Percentiles rank a stretch among this genome's conserved stretches.
Conservation (phyloP, 305 asterid species). For the Petunia hybrid region DNA sequence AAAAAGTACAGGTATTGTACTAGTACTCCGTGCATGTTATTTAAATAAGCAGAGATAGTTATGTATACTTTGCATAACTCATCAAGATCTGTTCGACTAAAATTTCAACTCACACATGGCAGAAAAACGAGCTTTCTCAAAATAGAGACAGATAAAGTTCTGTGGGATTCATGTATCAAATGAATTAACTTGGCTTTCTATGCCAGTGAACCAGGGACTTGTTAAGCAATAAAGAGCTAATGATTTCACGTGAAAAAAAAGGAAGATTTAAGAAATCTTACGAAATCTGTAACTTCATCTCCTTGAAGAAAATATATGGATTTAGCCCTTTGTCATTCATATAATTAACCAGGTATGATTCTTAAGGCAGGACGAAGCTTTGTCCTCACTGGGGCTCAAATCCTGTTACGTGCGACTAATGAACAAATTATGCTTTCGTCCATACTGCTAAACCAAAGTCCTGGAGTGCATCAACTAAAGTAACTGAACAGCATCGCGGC, state of each 20-base stretch:
- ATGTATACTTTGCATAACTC: no score
- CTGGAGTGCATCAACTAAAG: no score
- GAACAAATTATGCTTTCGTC: background rate
- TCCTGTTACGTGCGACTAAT: background rate
- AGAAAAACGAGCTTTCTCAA: no score
- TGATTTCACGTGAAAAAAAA: constrained; percentile 23
- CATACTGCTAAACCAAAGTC: background rate
- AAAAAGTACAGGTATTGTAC: no score
- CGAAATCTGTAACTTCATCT: no score
- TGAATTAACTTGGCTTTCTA: background rate
- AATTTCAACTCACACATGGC: no score
- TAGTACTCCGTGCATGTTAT: no score
- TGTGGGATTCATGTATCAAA: background rate
- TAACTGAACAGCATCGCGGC: background rate
- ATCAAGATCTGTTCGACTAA: no score
- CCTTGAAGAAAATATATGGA: no score
- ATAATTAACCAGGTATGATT: background rate
- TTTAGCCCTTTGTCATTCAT: background rate
- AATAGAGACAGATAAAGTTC: no score
- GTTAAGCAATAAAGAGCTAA: background rate
- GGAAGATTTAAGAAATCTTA: background rate
- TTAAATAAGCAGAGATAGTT: no score
- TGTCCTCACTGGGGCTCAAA: background rate
- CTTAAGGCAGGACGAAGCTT: background rate
- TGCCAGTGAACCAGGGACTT: constrained; percentile 2